Evolutionary conservation across 352 stramenopile species (phyloP).

Genomic region (Paralagenidium karlingii): DNA sequence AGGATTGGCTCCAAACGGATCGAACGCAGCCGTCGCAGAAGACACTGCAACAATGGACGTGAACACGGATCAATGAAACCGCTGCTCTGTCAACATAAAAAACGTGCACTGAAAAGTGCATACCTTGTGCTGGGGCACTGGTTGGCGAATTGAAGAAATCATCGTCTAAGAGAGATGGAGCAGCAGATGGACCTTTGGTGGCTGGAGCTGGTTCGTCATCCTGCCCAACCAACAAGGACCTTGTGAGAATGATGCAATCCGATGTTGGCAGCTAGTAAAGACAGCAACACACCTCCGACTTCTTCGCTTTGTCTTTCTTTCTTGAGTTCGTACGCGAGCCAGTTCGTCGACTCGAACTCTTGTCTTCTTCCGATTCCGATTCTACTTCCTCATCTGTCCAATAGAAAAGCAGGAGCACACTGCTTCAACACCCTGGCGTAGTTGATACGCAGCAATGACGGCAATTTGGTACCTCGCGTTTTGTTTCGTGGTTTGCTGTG

Average conservation of each 20-base stretch:
- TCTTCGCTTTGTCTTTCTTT: slow-evolving; percentile 57
- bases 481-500: too few species aligned
- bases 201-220: slow-evolving; percentile 18
- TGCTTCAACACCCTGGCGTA: too few species aligned
- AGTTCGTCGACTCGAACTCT: neutral
- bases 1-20: slow-evolving; percentile 34
- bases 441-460: too few species aligned
- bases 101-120: slow-evolving; percentile 2
- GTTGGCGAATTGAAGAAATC: slow-evolving; percentile 53
- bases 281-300: slow-evolving; percentile 23
- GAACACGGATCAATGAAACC: neutral
- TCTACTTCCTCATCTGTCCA: slow-evolving; percentile 35
- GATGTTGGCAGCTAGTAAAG: neutral
- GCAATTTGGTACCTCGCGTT: too few species aligned
- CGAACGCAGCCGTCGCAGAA: slow-evolving; percentile 30
- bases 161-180: slow-evolving; percentile 57
- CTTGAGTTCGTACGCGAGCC: slow-evolving; percentile 32
- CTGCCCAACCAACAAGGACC: slow-evolving; percentile 7
- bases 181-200: slow-evolving; percentile 40
- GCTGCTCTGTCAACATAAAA: neutral
- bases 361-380: slow-evolving; percentile 59
- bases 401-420: neutral
- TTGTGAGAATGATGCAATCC: neutral
- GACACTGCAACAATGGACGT: slow-evolving; percentile 2
- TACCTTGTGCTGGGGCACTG: slow-evolving; percentile 19